Percentiles rank a stretch among this genome's conserved stretches.
Conservation (phyloP, 23 red algal species). For the Gracilaria domingensis region DNA sequence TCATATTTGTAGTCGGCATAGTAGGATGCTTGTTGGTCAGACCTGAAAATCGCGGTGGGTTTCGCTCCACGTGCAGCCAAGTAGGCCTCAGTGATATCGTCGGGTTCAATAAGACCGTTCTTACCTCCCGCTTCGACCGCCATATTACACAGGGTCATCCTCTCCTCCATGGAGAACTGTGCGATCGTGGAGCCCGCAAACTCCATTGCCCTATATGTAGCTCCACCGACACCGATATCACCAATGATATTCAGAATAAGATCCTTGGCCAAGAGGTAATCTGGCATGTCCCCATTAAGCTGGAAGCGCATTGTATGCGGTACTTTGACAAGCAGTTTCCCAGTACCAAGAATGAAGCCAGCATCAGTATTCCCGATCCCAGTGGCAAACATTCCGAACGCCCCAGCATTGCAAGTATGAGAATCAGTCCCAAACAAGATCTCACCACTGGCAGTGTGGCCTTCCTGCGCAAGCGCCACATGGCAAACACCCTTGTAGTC, state of each 20-base stretch:
- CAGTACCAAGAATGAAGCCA: constrained; percentile 96
- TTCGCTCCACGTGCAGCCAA: constrained; percentile 65
- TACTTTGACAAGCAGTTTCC: constrained; percentile 97
- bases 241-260: constrained; percentile 97
- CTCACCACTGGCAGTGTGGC: constrained; percentile 92
- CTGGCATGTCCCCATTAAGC: constrained; percentile 89
- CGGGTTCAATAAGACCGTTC: constrained; percentile 92
- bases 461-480: constrained; percentile 96
- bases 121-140: constrained; percentile 99
- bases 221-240: constrained; percentile 95
- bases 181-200: constrained; percentile 88
- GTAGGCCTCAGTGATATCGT: constrained; percentile 81
- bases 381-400: constrained; percentile 98
- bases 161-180: constrained; percentile 93
- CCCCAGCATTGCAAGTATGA: constrained; percentile 97
- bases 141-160: constrained; percentile 98
- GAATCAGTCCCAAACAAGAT: constrained; percentile 98
- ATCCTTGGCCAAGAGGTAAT: constrained; percentile 97
- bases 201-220: constrained; percentile 97
- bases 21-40: constrained; percentile 75
- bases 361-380: constrained; percentile 98
- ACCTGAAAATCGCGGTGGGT: constrained; percentile 73
- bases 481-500: constrained; percentile 99
- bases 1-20: constrained; percentile 87
- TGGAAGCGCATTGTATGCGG: constrained; percentile 95